Base-by-base conservation (phyloP, 495 filamentous ascomycete species). In the Aspergillus ellipticus region DNA sequence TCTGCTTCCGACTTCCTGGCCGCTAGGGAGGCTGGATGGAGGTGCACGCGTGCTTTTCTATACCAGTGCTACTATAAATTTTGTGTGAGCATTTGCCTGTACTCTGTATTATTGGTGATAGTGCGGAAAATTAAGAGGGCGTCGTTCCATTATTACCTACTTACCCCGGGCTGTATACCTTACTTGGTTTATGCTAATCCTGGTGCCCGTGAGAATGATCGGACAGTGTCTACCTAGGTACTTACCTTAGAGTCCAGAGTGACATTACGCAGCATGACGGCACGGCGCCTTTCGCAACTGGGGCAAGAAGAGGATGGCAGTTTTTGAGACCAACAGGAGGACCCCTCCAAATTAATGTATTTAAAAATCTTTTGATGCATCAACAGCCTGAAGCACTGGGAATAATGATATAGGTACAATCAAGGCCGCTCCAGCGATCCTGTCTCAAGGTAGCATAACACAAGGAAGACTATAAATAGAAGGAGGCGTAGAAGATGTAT, bases 1-100 rank as follows among this genome's bases (percentile, higher is more conserved):
- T 17, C 20, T 48, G 45, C 22, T 48, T 29, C 45, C 24, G 45
- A 16, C 22, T 48, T 29, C 22, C 24, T 48, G 45, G 45, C 24
- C 26, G 45, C 29, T 19, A 20, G 13, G 43, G 45, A 22, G 60
- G 37, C 26, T 19, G 49, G 47, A 43, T 55, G 51, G 59, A 59
- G 51, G 55, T 63, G 57, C 55, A 60, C 39, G 49, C 49, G 50
- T 63, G 57, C 53, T 66, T 63, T 62, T 66, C 63, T 66, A 63
- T 66, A 63, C 60, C 64, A 62, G 58, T 66, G 57, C 61, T 60
- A 56, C 56, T 58, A 60, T 60, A 60, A 66, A 61, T 57, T 42
- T 50, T 55, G 47, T 63, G 55, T 28, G 55, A 61, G 58, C 63
- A 63, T 56, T 60, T 61, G 49, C n/a, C 50, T 62, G 63, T 62